These are phyloP conservation scores for Ogataea henricii DNA, from an alignment of 805 yeast genomes.

Conservation along the genomic window DNA sequence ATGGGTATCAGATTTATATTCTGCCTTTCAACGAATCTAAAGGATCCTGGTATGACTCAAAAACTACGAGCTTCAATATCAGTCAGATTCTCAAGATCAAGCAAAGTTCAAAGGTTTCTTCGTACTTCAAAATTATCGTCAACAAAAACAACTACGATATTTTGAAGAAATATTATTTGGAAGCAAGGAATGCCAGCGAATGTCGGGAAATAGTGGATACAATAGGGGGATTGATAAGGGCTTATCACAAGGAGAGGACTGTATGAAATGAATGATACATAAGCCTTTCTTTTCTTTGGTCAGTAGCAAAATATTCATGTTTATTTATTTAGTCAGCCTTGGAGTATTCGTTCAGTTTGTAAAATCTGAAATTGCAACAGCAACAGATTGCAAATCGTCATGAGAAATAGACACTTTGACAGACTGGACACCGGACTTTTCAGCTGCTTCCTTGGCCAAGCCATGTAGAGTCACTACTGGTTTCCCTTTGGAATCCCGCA, in stretches of 20 bases:
- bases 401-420: constrained; percentile 93
- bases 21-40: constrained; percentile 79
- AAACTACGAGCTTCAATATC: constrained; percentile 85
- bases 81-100: constrained; percentile 75
- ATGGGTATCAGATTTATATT: constrained; percentile 91
- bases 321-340: neutral
- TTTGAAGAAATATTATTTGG: constrained; percentile 83
- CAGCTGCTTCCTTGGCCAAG: constrained; percentile 73
- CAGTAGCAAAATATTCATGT: no score
- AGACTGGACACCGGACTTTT: constrained; percentile 61
- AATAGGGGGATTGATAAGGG: constrained; percentile 56
- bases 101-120: constrained; percentile 73
- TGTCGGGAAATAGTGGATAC: constrained; percentile 78
- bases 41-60: constrained; percentile 63
- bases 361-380: constrained; percentile 82
- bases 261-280: no score
- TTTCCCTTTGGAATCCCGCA: constrained; percentile 70
- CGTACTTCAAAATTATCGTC: constrained; percentile 79
- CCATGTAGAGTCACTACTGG: constrained; percentile 82
- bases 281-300: no score
- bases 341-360: neutral
- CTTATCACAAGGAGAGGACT: constrained; percentile 37
- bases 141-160: constrained; percentile 56
- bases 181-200: constrained; percentile 61
- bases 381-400: constrained; percentile 96